phyloP scores from a whole-genome alignment of 83 land plant genomes.

The Isoetes engelmannii region DNA sequence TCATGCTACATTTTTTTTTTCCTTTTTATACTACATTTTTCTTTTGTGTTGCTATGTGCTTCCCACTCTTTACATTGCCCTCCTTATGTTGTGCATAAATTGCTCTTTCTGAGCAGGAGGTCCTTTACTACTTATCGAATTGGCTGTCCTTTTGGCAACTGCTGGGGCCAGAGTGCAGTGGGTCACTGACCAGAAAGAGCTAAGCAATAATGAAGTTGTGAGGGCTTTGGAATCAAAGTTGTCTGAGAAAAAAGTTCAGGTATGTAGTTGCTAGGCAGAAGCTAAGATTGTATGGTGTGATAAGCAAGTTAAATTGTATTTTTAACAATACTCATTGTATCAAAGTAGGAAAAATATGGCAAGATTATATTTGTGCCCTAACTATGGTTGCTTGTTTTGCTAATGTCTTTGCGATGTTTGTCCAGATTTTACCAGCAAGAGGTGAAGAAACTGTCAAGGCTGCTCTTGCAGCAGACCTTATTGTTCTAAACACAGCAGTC shows the following conservation, averaged over 20 bases:
- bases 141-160: conserved; percentile 60
- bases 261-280: conserved; percentile 9
- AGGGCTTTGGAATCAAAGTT: conserved; percentile 58
- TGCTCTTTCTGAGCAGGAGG: conserved; percentile 46
- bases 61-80: too few relatives aligned
- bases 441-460: conserved; percentile 50
- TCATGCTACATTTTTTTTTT: too few relatives aligned
- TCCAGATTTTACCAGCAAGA: conserved; percentile 56
- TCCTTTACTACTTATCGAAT: conserved; percentile 82
- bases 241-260: conserved; percentile 60
- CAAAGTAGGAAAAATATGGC: too few relatives aligned
- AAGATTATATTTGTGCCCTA: too few relatives aligned
- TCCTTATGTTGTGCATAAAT: background rate
- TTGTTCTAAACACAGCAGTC: conserved; percentile 82
- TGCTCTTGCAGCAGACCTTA: conserved; percentile 61
- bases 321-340: too few relatives aligned
- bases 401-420: background rate
- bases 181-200: conserved; percentile 52
- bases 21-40: too few relatives aligned
- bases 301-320: too few relatives aligned
- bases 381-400: too few relatives aligned
- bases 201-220: conserved; percentile 33
- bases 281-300: background rate
- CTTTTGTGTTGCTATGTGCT: too few relatives aligned
- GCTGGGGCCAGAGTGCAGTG: conserved; percentile 61